Evolutionary conservation across 2,329 filamentous ascomycete genomes (phyloP).

Genomic region (Aspergillus brunneoviolaceus): DNA sequence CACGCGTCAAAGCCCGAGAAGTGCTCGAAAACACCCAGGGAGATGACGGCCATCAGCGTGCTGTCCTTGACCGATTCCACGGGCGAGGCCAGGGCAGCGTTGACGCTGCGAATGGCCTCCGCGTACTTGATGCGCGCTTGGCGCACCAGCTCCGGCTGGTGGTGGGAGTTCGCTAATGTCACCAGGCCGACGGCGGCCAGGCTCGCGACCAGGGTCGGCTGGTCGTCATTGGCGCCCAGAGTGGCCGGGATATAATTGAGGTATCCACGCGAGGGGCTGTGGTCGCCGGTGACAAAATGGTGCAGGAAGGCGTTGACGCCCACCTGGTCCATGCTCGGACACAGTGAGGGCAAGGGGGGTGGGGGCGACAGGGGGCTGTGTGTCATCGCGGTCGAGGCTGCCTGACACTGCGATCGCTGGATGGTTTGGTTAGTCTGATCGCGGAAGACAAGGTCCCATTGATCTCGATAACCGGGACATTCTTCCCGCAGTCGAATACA

Average conservation of each 20-base stretch:
- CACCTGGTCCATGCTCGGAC: constrained; percentile 21
- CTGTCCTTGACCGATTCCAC: constrained; percentile 25
- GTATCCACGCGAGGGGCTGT: constrained; percentile 20
- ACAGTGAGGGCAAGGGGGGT: not conserved
- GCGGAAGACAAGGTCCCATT: constrained; percentile 33
- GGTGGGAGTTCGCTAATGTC: constrained; percentile 24
- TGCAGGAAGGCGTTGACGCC: constrained; percentile 28
- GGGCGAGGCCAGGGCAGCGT: constrained; percentile 23
- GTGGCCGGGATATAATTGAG: constrained; percentile 25
- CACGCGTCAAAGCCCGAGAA: constrained; percentile 23
- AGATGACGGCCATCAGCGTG: constrained; percentile 30
- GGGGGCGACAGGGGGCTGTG: not conserved
- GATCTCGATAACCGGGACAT: constrained; percentile 34
- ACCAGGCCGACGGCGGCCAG: constrained; percentile 30
- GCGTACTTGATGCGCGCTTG: constrained; percentile 26
- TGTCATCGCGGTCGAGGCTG: not conserved
- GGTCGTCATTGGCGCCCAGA: constrained; percentile 17
- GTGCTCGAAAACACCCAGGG: constrained; percentile 28
- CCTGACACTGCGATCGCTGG: constrained; percentile 17
- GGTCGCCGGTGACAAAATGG: constrained; percentile 20
- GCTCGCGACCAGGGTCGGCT: constrained; percentile 22
- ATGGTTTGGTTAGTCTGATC: constrained; percentile 28
- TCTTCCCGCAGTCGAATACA: constrained; percentile 25
- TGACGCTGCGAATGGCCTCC: constrained; percentile 25
- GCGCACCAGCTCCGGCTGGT: constrained; percentile 18